phyloP scores from a whole-genome alignment of 2,329 filamentous ascomycete species.

The Penicillium corylophilum region DNA sequence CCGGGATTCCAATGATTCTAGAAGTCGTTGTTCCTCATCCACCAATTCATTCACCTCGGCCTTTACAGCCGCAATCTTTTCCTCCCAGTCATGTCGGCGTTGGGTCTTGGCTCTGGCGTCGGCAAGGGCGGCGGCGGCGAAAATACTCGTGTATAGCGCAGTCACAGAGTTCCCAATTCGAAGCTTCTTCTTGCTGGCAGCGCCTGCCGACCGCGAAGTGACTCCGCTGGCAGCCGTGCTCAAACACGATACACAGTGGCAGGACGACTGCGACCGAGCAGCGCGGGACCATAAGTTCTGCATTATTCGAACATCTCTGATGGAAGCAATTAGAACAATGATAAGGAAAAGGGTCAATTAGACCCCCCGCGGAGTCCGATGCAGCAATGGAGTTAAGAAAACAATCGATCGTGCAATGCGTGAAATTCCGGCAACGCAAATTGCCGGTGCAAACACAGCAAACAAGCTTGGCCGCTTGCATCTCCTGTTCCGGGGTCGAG shows the following conservation, averaged over 20 bases:
- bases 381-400: constrained; percentile 7
- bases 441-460: constrained; percentile 40
- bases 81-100: constrained; percentile 41
- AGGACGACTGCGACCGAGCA: constrained; percentile 38
- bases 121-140: constrained; percentile 42
- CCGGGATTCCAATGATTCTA: constrained; percentile 31
- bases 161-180: constrained; percentile 45
- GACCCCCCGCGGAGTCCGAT: constrained; percentile 18
- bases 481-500: constrained; percentile 7
- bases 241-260: constrained; percentile 44
- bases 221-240: constrained; percentile 37
- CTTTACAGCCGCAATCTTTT: constrained; percentile 44
- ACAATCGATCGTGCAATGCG: constrained; percentile 8
- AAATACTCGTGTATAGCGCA: constrained; percentile 46
- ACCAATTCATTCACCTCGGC: constrained; percentile 42
- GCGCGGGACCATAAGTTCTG: constrained; percentile 46
- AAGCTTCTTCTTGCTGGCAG: constrained; percentile 39
- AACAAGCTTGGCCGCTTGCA: constrained; percentile 28
- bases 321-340: not conserved
- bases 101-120: constrained; percentile 42
- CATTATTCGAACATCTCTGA: constrained; percentile 41
- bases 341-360: constrained; percentile 9
- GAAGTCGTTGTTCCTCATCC: constrained; percentile 39
- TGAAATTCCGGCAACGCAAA: constrained; percentile 19
- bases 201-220: constrained; percentile 35